Evolutionary conservation across 2,329 filamentous ascomycete genomes (phyloP).

Genomic region (Dactylonectria estremocensis): DNA sequence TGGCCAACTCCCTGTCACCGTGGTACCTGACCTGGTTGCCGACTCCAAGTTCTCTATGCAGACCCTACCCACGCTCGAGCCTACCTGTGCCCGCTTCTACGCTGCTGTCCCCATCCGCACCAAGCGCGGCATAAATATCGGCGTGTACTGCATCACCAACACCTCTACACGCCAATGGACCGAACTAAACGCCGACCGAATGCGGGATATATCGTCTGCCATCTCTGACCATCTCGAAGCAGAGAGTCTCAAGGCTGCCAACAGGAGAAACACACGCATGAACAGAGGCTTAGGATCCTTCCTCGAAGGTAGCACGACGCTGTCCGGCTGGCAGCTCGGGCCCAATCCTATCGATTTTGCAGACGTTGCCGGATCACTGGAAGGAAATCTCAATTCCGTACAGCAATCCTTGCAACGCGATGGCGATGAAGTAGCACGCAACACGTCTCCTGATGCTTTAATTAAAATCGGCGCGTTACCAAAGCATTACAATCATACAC

Average conservation of each 20-base stretch:
- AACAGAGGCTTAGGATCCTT: constrained; percentile 55
- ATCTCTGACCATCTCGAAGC: constrained; percentile 57
- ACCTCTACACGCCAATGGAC: constrained; percentile 40
- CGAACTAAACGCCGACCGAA: constrained; percentile 42
- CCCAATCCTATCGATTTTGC: not conserved
- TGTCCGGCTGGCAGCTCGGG: constrained; percentile 40
- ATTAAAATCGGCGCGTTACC: no score
- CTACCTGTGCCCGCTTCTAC: constrained; percentile 54
- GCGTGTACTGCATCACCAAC: constrained; percentile 55
- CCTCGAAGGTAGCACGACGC: constrained; percentile 52
- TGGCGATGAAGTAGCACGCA: no score
- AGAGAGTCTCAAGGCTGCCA: constrained; percentile 44
- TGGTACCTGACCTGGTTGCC: constrained; percentile 53
- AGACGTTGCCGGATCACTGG: not conserved
- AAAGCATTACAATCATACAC: no score
- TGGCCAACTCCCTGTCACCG: constrained; percentile 48
- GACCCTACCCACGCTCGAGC: constrained; percentile 41
- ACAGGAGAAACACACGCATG: constrained; percentile 56
- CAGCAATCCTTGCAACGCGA: constrained; percentile 26
- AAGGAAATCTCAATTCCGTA: constrained; percentile 32
- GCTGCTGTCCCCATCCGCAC: constrained; percentile 60
- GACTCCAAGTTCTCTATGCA: constrained; percentile 50
- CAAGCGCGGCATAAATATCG: constrained; percentile 59
- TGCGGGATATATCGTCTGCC: constrained; percentile 49
- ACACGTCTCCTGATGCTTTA: no score